Base-by-base conservation (phyloP, 2,329 filamentous ascomycete genomes). In the Knufia petricola region DNA sequence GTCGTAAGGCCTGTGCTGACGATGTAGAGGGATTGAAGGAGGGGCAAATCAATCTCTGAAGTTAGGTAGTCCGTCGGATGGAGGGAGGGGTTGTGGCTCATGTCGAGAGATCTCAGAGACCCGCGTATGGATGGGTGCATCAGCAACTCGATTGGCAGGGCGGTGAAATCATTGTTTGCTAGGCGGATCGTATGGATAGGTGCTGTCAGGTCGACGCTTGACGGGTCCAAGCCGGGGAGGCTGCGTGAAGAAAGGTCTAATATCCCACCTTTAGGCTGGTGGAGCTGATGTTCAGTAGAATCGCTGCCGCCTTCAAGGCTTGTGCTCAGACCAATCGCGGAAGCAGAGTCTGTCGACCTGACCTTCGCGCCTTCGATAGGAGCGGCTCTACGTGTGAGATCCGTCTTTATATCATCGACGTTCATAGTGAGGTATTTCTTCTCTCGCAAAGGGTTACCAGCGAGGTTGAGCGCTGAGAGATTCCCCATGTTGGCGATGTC, bases 391-490 rank as follows among this genome's bases (percentile, higher is more conserved):
- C 75, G 17, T 77, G 75, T 37, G 95, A 68, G 32, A 37, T 82
- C 79, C 36, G 78, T 76, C 65, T 94, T 95, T 53, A 96, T 70
- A 47, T 92, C 85, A 12, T 87, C 84, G 0, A 85, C 88, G 19
- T 77, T 76, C 68, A 94, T 85, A 0, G 79, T 84, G 12, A 89
- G 72, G 57, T 92, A 87, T 62, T 88, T 95, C 62, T 85, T 88
- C 62, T 95, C 88, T 12, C 85, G 77, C 12, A 98, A 70, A 0
- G 92, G 92, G 59, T 98, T 98, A n/a, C 87, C 88, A 37, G 81
- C 82, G 26, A 98, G 72, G 3, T 82, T 80, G 36, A 96, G 76
- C 61, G 82, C 82, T 17, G 80, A 75, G 8, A 98, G 69, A 38
- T 69, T 81, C 4, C 87, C 79, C 87, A 96, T 95, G 21, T 78